Percentiles rank a stretch among this genome's conserved stretches.
phyloP scores from a whole-genome alignment of 2,329 filamentous ascomycete genomes.

The Coleophoma eucalyptorum region DNA sequence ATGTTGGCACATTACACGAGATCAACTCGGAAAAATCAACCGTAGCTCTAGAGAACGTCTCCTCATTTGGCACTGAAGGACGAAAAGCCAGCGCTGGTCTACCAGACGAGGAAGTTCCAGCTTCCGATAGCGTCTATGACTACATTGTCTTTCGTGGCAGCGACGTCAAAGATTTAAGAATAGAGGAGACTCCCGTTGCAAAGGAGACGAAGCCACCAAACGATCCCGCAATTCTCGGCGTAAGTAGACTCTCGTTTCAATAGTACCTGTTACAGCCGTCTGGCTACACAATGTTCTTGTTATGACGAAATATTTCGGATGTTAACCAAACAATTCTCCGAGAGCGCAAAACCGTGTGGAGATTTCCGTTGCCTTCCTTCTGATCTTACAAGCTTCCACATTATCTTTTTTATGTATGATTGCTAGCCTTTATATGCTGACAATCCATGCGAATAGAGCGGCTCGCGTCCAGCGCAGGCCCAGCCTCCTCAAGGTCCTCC shows the following conservation, averaged over 20 bases:
- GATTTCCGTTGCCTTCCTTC: constrained; percentile 99
- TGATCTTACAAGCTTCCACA: constrained; percentile 49
- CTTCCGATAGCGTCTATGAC: constrained; percentile 88
- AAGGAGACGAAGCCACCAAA: constrained; percentile 78
- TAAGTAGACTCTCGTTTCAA: constrained; percentile 54
- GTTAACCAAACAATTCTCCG: constrained; percentile 82
- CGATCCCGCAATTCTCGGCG: constrained; percentile 93
- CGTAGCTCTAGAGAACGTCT: constrained; percentile 94
- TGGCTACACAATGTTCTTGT: constrained; percentile 25
- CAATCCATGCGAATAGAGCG: constrained; percentile 38
- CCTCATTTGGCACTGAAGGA: constrained; percentile 90
- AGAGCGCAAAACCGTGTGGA: constrained; percentile 96
- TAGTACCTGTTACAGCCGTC: neutral
- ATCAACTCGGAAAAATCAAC: constrained; percentile 98
- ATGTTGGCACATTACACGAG: constrained; percentile 92
- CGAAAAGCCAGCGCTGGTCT: constrained; percentile 58
- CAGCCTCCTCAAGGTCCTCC: constrained; percentile 11
- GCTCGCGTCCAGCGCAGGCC: constrained; percentile 25
- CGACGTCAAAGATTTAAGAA: constrained; percentile 96
- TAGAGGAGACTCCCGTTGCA: constrained; percentile 75
- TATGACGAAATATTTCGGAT: constrained; percentile 98
- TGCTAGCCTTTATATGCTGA: constrained; percentile 11
- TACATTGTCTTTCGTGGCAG: constrained; percentile 98
- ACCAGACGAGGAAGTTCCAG: constrained; percentile 75
- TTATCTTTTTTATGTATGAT: constrained; percentile 1